phyloP scores from a whole-genome alignment of 2,329 filamentous ascomycete genomes.

The Dothiorella sarmentorum region DNA sequence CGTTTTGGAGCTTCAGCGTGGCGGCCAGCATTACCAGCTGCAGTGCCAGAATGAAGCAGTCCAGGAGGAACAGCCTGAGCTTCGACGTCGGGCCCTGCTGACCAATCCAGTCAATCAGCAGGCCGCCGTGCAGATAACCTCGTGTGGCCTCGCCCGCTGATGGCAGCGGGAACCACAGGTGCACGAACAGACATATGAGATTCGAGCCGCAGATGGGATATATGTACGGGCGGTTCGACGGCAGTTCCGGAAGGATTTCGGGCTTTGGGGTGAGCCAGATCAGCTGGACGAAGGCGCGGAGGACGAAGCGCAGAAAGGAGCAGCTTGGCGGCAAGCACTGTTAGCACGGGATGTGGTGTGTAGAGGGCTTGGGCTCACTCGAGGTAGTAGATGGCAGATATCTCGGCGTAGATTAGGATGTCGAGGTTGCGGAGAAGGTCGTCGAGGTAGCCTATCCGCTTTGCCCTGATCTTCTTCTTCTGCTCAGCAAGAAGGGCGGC shows the following conservation, averaged over 20 bases:
- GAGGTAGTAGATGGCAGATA: conserved; percentile 61
- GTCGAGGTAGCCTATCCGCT: conserved; percentile 45
- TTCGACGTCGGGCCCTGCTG: conserved; percentile 56
- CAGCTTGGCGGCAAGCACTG: conserved; percentile 42
- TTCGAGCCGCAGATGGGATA: conserved; percentile 54
- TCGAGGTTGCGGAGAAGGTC: conserved; percentile 57
- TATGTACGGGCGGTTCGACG: conserved; percentile 51
- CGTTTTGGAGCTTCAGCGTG: conserved; percentile 50
- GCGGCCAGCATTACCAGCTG: conserved; percentile 58
- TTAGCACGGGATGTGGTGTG: background rate
- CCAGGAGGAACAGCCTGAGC: conserved; percentile 50
- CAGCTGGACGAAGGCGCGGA: conserved; percentile 55
- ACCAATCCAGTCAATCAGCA: conserved; percentile 64
- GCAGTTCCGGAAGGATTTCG: conserved; percentile 48
- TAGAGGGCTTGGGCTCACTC: conserved; percentile 51
- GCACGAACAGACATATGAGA: conserved; percentile 54
- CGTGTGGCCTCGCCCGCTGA: conserved; percentile 46
- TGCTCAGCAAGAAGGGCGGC: conserved; percentile 25
- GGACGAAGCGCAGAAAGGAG: conserved; percentile 54
- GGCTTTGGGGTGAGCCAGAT: conserved; percentile 59
- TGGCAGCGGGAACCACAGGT: conserved; percentile 42
- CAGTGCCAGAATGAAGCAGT: conserved; percentile 52
- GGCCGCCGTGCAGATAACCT: conserved; percentile 58
- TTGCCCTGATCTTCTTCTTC: conserved; percentile 34
- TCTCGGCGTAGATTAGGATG: conserved; percentile 58